phyloP scores from a whole-genome alignment of 1,284 basidiomycete species.

The Agroathelia rolfsii region DNA sequence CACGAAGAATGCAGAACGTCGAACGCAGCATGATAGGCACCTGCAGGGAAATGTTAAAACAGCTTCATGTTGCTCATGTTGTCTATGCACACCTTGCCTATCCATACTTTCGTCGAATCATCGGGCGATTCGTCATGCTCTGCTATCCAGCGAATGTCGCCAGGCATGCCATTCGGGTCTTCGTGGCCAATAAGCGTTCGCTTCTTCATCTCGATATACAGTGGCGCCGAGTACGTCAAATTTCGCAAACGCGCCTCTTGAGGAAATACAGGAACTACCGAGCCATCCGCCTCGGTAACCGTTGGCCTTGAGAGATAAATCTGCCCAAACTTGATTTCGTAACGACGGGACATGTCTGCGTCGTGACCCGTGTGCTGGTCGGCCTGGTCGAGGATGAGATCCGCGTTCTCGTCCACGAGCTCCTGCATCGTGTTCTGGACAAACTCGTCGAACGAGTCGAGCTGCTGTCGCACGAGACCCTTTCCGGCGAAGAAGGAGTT shows the following conservation, averaged over 20 bases:
- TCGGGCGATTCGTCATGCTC: conserved; percentile 58
- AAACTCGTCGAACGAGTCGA: conserved; percentile 98
- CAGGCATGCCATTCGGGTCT: conserved; percentile 72
- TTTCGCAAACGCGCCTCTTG: conserved; percentile 95
- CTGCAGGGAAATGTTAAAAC: conserved; percentile 28
- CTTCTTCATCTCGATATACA: conserved; percentile 96
- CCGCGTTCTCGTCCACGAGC: conserved; percentile 91
- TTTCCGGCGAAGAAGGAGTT: conserved; percentile 95
- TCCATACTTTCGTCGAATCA: conserved; percentile 83
- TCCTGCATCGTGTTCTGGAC: conserved; percentile 99
- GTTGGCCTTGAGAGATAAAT: conserved; percentile 94
- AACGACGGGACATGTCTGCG: conserved; percentile 71
- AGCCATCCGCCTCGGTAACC: conserved; percentile 93
- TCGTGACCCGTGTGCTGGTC: conserved; percentile 89
- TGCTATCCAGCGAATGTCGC: conserved; percentile 76
- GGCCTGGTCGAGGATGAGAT: conserved; percentile 92
- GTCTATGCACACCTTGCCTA: conserved; percentile 71
- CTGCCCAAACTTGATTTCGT: conserved; percentile 96
- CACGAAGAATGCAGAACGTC: conserved; percentile 87
- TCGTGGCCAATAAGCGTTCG: conserved; percentile 73
- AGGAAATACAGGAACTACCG: conserved; percentile 90
- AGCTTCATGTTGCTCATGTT: conserved; percentile 1
- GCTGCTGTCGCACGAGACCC: conserved; percentile 94
- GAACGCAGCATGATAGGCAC: conserved; percentile 99
- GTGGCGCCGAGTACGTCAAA: conserved; percentile 89